Evolutionary conservation across 352 stramenopile species (phyloP).

Genomic region (Pythium dissotocum): DNA sequence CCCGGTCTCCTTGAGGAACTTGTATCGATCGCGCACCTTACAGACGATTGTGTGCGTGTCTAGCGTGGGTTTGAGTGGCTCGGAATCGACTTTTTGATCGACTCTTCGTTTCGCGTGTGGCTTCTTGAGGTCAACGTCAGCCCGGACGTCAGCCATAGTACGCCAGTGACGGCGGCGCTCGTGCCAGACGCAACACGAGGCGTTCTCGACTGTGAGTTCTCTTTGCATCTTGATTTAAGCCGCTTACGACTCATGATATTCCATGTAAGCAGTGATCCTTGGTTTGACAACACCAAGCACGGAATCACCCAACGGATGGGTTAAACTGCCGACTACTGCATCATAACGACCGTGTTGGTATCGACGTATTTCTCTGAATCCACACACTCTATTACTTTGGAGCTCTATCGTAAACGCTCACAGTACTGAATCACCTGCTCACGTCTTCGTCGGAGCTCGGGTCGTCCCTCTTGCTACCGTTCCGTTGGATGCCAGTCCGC

Average conservation of each 20-base stretch:
- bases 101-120: conserved; percentile 55
- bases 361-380: neutral
- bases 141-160: conserved; percentile 85
- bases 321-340: conserved; percentile 5
- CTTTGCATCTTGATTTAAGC: neutral
- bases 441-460: neutral
- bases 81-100: conserved; percentile 82
- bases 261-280: conserved; percentile 12
- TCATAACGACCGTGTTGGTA: neutral
- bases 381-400: neutral
- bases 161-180: conserved; percentile 47
- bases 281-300: neutral
- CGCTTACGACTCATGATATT: neutral
- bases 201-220: conserved; percentile 43
- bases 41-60: neutral
- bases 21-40: neutral
- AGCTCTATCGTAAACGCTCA: neutral
- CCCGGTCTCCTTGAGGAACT: neutral
- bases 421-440: neutral
- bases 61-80: conserved; percentile 86
- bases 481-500: neutral
- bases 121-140: conserved; percentile 89
- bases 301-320: neutral
- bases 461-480: neutral
- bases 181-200: conserved; percentile 56